Percentiles rank a stretch among this genome's conserved stretches.
Evolutionary conservation across 2,329 filamentous ascomycete species (phyloP).

Genomic region (Claviceps sp.): DNA sequence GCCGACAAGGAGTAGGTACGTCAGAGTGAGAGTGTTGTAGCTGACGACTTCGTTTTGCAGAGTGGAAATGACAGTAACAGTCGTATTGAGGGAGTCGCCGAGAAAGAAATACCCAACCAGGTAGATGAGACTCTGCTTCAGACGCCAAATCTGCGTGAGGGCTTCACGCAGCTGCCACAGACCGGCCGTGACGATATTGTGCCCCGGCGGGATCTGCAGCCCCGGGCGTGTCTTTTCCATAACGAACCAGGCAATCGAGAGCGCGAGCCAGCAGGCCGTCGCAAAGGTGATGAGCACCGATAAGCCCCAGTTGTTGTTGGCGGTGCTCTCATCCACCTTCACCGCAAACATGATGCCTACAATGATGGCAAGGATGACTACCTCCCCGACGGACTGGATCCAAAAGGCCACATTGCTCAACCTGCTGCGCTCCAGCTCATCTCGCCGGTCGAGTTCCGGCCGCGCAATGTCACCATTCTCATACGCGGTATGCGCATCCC

Average conservation of each 20-base stretch:
- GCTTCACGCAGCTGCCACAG: conserved; percentile 49
- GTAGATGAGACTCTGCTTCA: conserved; percentile 54
- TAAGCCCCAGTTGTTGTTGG: conserved; percentile 53
- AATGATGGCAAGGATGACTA: conserved; percentile 49
- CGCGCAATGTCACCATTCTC: conserved; percentile 35
- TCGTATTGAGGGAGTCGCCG: conserved; percentile 58
- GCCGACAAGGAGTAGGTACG: conserved; percentile 53
- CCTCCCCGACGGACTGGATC: conserved; percentile 47
- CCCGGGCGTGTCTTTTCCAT: conserved; percentile 52
- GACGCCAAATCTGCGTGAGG: conserved; percentile 43
- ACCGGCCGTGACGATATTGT: conserved; percentile 42
- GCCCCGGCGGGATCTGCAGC: conserved; percentile 23
- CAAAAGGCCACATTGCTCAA: conserved; percentile 52
- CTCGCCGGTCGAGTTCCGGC: conserved; percentile 45
- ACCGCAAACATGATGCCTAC: conserved; percentile 51
- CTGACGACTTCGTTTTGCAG: conserved; percentile 51
- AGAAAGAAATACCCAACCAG: conserved; percentile 55
- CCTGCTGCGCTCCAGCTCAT: conserved; percentile 50
- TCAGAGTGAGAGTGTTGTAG: conserved; percentile 51
- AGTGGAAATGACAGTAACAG: conserved; percentile 53
- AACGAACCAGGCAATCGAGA: conserved; percentile 54
- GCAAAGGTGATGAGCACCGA: conserved; percentile 53
- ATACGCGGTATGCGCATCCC: conserved; percentile 18
- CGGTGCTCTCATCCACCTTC: conserved; percentile 42
- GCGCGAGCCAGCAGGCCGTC: conserved; percentile 48